Evolutionary conservation across 2,329 filamentous ascomycete species (phyloP), one percentile per base, ranked within the genome.

Genomic region (Trichoderma arundinaceum): DNA sequence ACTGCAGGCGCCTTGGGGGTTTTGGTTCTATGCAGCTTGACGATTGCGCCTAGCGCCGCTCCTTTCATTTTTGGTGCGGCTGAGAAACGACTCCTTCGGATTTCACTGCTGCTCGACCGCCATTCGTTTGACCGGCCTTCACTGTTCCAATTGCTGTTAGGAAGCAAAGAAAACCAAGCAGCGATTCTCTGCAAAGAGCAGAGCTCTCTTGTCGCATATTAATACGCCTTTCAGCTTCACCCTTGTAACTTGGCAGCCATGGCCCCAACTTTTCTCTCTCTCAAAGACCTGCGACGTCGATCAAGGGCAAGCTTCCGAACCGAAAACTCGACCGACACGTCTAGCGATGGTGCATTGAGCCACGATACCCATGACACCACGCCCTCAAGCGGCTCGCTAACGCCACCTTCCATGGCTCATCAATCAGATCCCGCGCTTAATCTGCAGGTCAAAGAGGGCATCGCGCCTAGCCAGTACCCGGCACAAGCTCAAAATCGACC

Each of bases 261-360:
- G 86, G 81, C 85, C 64, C 84, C 86, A 39, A 80, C 89, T 49
- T 92, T 96, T 74, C 83, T 95, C 68, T 85, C 77, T 70, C 77
- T 86, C 72, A 92, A 88, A 77, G 88, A 90, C 74, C 79, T 96
- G 65, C 90, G 92, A 72, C 87, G 92, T 71, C 89, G 90, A 72
- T 95, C 91, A 65, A 89, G 84, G 76, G 86, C 88, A 67, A 93
- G 88, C 81, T 90, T 93, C 78, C 87, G 85, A 66, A 88, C 87
- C 54, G 84, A 86, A 46, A 83, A 82, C 68, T 87, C 87, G 46
- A 86, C 84, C 54, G 86, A 90, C 71, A 84, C 83, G 8, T 86
- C 85, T 53, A 88, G 86, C 75, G 86, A 87, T 74, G 84, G 83
- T 68, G 82, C 81, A 71, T 77, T 78, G 46, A 85, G 82, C 73